phyloP scores from a whole-genome alignment of 2,329 filamentous ascomycete species.

The Ascochyta clinopodiicola region DNA sequence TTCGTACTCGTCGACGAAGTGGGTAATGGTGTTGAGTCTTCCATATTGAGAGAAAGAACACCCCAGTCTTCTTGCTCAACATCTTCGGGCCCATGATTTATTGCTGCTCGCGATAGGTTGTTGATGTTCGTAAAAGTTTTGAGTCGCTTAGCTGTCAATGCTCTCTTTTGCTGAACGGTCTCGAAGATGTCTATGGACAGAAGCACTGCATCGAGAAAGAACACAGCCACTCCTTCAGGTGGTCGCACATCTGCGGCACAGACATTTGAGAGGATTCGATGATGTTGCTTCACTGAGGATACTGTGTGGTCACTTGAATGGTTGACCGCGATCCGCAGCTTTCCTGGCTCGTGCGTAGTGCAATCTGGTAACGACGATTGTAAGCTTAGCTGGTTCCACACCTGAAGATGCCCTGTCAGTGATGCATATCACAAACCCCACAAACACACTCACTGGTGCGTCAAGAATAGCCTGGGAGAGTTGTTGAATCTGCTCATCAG shows the following conservation, averaged over 20 bases:
- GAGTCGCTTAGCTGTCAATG: constrained; percentile 14
- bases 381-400: constrained; percentile 46
- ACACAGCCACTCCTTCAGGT: constrained; percentile 32
- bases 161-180: constrained; percentile 11
- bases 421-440: not conserved
- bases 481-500: constrained; percentile 21
- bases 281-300: constrained; percentile 17
- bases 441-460: constrained; percentile 35
- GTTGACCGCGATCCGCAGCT: constrained; percentile 3
- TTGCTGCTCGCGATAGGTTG: not conserved
- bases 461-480: constrained; percentile 34
- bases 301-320: constrained; percentile 1
- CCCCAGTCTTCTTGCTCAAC: not conserved
- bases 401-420: constrained; percentile 22
- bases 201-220: constrained; percentile 37
- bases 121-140: constrained; percentile 7
- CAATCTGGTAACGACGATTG: constrained; percentile 22
- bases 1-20: not conserved
- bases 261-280: constrained; percentile 33
- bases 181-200: constrained; percentile 34
- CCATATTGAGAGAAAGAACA: not conserved
- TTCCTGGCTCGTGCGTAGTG: constrained; percentile 1
- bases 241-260: constrained; percentile 39
- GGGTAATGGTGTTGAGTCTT: not conserved
- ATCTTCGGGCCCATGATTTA: not conserved